phyloP scores from a whole-genome alignment of 129 eudicot genomes.

The Flaveria brownii region DNA sequence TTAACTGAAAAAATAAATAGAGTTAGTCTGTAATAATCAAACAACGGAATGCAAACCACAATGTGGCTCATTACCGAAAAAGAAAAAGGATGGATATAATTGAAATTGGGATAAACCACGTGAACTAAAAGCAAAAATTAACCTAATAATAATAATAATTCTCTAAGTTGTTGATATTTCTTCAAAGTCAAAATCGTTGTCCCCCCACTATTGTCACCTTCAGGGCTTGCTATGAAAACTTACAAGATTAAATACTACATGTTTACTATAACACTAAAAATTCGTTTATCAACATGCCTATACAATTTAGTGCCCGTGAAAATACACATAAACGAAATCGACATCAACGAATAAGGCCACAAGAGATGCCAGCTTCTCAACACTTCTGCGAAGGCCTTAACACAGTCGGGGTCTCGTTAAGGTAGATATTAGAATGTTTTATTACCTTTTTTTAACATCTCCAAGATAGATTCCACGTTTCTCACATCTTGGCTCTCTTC shows the following conservation, averaged over 20 bases:
- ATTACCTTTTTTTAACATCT: slow-evolving; percentile 52
- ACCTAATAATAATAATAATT: too few species aligned
- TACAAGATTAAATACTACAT: background rate
- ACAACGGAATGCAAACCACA: too few species aligned
- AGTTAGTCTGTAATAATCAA: too few species aligned
- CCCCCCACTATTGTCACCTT: too few species aligned
- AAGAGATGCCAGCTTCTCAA: background rate
- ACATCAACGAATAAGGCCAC: background rate
- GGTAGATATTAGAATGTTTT: slow-evolving; percentile 6
- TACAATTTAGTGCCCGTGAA: background rate
- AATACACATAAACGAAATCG: background rate
- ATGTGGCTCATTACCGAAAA: too few species aligned
- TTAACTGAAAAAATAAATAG: too few species aligned
- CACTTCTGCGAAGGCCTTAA: background rate
- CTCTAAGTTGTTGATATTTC: too few species aligned
- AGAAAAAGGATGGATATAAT: too few species aligned
- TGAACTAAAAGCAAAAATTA: too few species aligned
- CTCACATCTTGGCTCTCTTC: slow-evolving; percentile 74
- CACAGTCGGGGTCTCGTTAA: background rate
- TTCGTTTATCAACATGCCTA: background rate
- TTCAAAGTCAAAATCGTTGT: too few species aligned
- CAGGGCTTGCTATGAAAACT: too few species aligned
- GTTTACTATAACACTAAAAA: background rate
- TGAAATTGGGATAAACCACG: too few species aligned
- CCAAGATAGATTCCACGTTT: slow-evolving; percentile 58